A percentile compares a stretch with the other conserved stretches of the same genome.
Conservation (phyloP, 2,329 filamentous ascomycete species). For the Chrysoporthe puriensis region DNA sequence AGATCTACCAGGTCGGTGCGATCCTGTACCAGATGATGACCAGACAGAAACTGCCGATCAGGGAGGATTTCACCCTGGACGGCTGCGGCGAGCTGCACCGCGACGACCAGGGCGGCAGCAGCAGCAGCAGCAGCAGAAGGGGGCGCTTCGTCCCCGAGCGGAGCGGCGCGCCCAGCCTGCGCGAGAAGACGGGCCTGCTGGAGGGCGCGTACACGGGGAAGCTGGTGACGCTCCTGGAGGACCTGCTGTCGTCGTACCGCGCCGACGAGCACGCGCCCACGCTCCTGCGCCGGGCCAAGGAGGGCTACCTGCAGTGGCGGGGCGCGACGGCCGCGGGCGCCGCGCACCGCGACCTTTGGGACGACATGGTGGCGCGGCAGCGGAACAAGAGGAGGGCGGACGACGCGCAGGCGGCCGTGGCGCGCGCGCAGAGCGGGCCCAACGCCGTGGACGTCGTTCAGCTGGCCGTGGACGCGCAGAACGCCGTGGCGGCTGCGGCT, state of each 20-base stretch:
- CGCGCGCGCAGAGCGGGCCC: constrained; percentile 29
- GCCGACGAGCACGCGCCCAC: not conserved
- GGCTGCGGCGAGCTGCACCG: constrained; percentile 36
- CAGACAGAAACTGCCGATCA: constrained; percentile 34
- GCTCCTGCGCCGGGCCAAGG: constrained; percentile 3
- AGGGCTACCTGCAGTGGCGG: constrained; percentile 18
- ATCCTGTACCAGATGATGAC: constrained; percentile 50
- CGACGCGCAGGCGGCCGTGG: not conserved
- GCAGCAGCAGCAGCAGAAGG: too few relatives aligned
- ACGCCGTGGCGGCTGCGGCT: not conserved
- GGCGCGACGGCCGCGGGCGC: constrained; percentile 7
- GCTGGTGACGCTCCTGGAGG: constrained; percentile 26
- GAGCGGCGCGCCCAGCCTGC: not conserved
- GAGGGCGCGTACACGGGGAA: constrained; percentile 24
- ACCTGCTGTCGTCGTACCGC: constrained; percentile 15
- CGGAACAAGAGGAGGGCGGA: constrained; percentile 15
- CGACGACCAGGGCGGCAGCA: not conserved
- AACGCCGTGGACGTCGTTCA: constrained; percentile 29
- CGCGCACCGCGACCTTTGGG: constrained; percentile 21
- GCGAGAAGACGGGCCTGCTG: constrained; percentile 35
- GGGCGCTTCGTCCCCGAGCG: not conserved
- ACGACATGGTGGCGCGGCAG: constrained; percentile 23
- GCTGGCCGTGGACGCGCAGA: not conserved
- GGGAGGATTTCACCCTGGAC: constrained; percentile 35
- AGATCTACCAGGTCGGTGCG: constrained; percentile 44